Evolutionary conservation across 768 basidiomycete genomes (phyloP).

Genomic region (Podaxis rugospora): DNA sequence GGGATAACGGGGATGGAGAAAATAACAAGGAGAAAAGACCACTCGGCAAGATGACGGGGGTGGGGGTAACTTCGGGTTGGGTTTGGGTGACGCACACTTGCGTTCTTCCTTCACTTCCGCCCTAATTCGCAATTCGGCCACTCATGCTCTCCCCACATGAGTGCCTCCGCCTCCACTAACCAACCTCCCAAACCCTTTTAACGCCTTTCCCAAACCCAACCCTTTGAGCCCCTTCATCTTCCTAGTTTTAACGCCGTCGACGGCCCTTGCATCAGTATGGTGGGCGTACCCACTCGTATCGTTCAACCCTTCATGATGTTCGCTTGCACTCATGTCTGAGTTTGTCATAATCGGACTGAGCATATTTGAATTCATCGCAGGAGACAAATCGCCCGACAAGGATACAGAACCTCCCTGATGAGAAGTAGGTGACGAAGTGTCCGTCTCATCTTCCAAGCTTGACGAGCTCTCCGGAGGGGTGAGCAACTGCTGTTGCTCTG

Average conservation of each 20-base stretch:
- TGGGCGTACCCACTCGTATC: neutral
- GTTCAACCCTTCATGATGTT: neutral
- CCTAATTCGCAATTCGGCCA: neutral
- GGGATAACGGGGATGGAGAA: neutral
- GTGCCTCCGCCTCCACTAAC: neutral
- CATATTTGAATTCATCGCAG: neutral
- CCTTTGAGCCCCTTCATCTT: neutral
- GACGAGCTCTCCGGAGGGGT: neutral
- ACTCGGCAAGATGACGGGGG: no score
- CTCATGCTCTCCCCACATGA: no score
- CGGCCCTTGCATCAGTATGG: neutral
- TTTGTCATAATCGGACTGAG: neutral
- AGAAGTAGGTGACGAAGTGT: neutral
- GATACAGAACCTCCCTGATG: neutral
- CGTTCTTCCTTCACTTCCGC: neutral
- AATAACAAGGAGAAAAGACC: neutral
- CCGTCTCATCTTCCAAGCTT: neutral
- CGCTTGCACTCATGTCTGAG: neutral
- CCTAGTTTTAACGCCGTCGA: neutral
- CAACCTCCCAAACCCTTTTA: neutral
- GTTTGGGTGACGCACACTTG: neutral
- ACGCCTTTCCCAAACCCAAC: neutral
- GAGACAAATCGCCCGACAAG: neutral
- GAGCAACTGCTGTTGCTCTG: neutral
- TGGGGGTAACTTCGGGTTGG: no score